Conservation (phyloP, 768 basidiomycete genomes). For the Collybia nuda region DNA sequence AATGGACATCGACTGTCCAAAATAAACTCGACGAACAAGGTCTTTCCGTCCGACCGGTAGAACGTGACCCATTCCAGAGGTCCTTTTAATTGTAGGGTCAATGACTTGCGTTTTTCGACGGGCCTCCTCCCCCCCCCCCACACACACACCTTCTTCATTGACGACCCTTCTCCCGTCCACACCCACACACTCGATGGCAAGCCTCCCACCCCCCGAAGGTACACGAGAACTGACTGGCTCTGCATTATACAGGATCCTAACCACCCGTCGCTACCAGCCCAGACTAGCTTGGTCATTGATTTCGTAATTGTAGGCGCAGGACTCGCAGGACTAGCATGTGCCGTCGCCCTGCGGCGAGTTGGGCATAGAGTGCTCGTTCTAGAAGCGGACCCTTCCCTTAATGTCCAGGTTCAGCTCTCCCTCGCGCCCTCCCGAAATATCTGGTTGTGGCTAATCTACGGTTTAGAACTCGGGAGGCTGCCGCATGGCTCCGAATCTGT, state of each 20-base stretch:
- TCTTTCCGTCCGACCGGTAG: no score
- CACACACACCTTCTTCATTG: no score
- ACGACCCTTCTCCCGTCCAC: no score
- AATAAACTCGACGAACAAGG: no score
- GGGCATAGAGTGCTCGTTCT: slow-evolving; percentile 58
- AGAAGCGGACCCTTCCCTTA: slow-evolving; percentile 30
- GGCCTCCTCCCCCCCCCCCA: no score
- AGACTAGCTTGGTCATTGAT: slow-evolving; percentile 24
- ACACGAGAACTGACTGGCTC: not conserved
- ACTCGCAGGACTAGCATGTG: slow-evolving; percentile 53
- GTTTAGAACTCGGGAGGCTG: slow-evolving; percentile 23
- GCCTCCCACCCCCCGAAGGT: not conserved
- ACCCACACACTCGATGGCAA: not conserved
- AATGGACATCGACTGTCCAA: no score
- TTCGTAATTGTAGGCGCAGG: slow-evolving; percentile 42
- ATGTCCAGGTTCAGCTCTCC: slow-evolving; percentile 9
- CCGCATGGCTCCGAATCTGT: slow-evolving; percentile 49
- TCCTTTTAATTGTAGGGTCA: no score
- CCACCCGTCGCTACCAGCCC: slow-evolving; percentile 5
- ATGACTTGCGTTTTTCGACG: no score
- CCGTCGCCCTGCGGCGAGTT: slow-evolving; percentile 48
- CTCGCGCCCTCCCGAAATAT: not conserved
- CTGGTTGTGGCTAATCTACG: not conserved
- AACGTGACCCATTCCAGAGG: no score
- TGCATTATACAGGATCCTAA: not conserved